Conservation (phyloP, 129 eudicot genomes). For the Tagetes erecta region DNA sequence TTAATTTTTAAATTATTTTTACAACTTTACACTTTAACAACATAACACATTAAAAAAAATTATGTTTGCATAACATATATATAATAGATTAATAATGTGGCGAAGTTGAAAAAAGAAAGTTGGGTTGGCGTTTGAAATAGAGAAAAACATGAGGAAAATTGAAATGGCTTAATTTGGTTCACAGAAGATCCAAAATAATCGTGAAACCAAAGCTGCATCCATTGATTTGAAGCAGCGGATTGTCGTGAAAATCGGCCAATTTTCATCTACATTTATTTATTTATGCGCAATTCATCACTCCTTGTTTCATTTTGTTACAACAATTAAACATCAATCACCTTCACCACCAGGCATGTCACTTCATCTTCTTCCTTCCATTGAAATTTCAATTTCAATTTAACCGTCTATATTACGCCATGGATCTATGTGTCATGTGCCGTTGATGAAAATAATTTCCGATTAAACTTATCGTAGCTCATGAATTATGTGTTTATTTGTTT, state of each 20-base stretch:
- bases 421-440: neutral
- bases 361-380: neutral
- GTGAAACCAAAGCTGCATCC: constrained; percentile 1
- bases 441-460: neutral
- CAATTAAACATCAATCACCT: neutral
- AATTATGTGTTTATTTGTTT: too few species aligned
- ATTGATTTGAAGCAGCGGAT: constrained; percentile 26
- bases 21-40: too few species aligned
- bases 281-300: constrained; percentile 29
- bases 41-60: too few species aligned
- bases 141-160: neutral
- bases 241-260: constrained; percentile 33
- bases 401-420: too few species aligned
- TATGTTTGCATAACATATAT: too few species aligned
- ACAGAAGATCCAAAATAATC: constrained; percentile 26
- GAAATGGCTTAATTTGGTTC: constrained; percentile 15
- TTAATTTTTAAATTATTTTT: too few species aligned
- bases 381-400: neutral
- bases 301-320: constrained; percentile 13
- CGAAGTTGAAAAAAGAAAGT: neutral
- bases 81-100: too few species aligned
- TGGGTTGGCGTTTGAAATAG: constrained; percentile 10
- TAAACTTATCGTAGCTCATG: too few species aligned
- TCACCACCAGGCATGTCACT: constrained; percentile 14
- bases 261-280: constrained; percentile 36